phyloP scores from a whole-genome alignment of 2,329 filamentous ascomycete species.

The Arthrobotrys sphaeroides region DNA sequence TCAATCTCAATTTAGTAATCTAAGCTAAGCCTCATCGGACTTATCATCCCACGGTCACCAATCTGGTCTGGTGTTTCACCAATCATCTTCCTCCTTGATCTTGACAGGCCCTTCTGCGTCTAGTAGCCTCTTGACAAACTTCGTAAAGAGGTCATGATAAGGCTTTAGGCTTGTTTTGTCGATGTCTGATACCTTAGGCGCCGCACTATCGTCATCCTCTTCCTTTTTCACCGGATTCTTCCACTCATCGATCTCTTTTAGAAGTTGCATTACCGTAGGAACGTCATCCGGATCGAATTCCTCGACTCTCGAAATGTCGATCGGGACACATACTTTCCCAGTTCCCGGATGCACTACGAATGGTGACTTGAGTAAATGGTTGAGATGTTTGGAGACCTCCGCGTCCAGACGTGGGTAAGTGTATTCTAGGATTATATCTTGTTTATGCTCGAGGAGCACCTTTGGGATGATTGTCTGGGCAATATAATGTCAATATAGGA shows the following conservation, averaged over 20 bases:
- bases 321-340: slow-evolving; percentile 89
- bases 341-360: slow-evolving; percentile 97
- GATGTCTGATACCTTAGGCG: slow-evolving; percentile 76
- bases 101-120: slow-evolving; percentile 15
- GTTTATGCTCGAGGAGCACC: slow-evolving; percentile 81
- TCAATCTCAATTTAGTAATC: slow-evolving; percentile 2
- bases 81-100: slow-evolving; percentile 28
- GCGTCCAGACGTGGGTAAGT: slow-evolving; percentile 97
- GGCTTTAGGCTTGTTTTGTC: slow-evolving; percentile 96
- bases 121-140: slow-evolving; percentile 69
- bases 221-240: slow-evolving; percentile 63
- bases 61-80: too few relatives aligned
- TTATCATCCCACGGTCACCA: too few relatives aligned
- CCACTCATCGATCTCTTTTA: slow-evolving; percentile 88
- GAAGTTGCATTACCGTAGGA: slow-evolving; percentile 84
- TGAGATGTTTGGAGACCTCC: slow-evolving; percentile 96
- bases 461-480: slow-evolving; percentile 27
- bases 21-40: too few relatives aligned
- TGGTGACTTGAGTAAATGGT: slow-evolving; percentile 95
- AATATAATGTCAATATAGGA: background rate
- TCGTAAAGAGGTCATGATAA: slow-evolving; percentile 87
- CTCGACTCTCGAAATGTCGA: slow-evolving; percentile 77
- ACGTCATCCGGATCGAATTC: slow-evolving; percentile 86
- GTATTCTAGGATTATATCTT: slow-evolving; percentile 96
- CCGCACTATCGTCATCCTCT: slow-evolving; percentile 59